Evolutionary conservation across 1,139 yeast genomes (phyloP).

Genomic region (Nakaseomyces sp.): DNA sequence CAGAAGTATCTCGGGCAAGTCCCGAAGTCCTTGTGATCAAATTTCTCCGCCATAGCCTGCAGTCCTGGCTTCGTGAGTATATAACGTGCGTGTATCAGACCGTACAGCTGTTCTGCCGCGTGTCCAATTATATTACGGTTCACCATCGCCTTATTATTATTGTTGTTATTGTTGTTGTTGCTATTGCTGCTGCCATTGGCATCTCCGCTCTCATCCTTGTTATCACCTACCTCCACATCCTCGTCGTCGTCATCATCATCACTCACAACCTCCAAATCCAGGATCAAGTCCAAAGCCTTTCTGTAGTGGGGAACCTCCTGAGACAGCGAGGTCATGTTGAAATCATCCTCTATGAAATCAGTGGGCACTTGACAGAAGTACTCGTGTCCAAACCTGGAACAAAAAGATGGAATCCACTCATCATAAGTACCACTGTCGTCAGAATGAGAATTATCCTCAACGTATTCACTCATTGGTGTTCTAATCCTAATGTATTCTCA

Average conservation of each 20-base stretch:
- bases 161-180: slow-evolving; percentile 12
- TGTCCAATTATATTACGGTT: slow-evolving; percentile 63
- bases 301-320: slow-evolving; percentile 83
- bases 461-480: slow-evolving; percentile 3
- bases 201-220: slow-evolving; percentile 4
- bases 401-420: slow-evolving; percentile 87
- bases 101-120: slow-evolving; percentile 85
- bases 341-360: slow-evolving; percentile 93
- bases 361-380: slow-evolving; percentile 88
- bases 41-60: slow-evolving; percentile 92
- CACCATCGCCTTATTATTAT: slow-evolving; percentile 28
- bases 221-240: slow-evolving; percentile 8
- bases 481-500: neutral
- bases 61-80: slow-evolving; percentile 85
- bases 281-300: slow-evolving; percentile 83
- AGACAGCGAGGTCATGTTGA: slow-evolving; percentile 83
- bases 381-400: slow-evolving; percentile 83
- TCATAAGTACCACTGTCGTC: slow-evolving; percentile 35
- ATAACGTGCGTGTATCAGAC: slow-evolving; percentile 87
- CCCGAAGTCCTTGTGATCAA: slow-evolving; percentile 83
- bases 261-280: slow-evolving; percentile 75
- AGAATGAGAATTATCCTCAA: slow-evolving; percentile 12
- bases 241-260: slow-evolving; percentile 26
- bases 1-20: slow-evolving; percentile 86
- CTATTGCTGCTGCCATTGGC: slow-evolving; percentile 5